These are phyloP conservation scores for Ophiobolus disseminans DNA, from an alignment of 2,329 filamentous ascomycete species.

Conservation along the genomic window DNA sequence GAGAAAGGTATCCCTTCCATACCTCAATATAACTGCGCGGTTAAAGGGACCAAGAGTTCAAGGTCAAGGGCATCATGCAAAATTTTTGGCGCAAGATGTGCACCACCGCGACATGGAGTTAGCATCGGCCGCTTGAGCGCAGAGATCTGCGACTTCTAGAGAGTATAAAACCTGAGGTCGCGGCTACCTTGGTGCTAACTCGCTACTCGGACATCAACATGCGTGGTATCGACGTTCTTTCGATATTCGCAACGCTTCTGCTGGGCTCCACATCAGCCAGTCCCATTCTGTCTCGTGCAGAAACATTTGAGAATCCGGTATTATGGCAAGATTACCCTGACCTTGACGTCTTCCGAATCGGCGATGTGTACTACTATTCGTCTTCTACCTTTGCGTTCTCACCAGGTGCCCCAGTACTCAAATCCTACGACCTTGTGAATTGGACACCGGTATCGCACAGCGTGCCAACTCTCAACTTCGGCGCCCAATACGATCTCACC, in stretches of 20 bases:
- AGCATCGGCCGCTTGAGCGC: neutral
- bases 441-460: constrained; percentile 55
- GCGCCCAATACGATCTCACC: constrained; percentile 57
- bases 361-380: constrained; percentile 61
- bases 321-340: constrained; percentile 64
- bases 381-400: constrained; percentile 65
- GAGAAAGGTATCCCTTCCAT: neutral
- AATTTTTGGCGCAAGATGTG: neutral
- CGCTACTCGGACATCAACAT: neutral
- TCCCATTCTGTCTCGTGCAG: constrained; percentile 11
- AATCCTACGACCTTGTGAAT: constrained; percentile 62
- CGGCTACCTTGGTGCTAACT: neutral
- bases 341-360: constrained; percentile 61
- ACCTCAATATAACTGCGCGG: too few relatives aligned
- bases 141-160: neutral
- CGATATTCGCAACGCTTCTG: neutral
- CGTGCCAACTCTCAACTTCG: constrained; percentile 48
- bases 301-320: constrained; percentile 59
- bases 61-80: too few relatives aligned
- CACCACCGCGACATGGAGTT: neutral
- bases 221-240: neutral
- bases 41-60: too few relatives aligned
- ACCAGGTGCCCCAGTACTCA: constrained; percentile 63
- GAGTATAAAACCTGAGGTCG: neutral
- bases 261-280: neutral